Conservation (phyloP, 306 rosid genomes). For the Benincasa hispida region DNA sequence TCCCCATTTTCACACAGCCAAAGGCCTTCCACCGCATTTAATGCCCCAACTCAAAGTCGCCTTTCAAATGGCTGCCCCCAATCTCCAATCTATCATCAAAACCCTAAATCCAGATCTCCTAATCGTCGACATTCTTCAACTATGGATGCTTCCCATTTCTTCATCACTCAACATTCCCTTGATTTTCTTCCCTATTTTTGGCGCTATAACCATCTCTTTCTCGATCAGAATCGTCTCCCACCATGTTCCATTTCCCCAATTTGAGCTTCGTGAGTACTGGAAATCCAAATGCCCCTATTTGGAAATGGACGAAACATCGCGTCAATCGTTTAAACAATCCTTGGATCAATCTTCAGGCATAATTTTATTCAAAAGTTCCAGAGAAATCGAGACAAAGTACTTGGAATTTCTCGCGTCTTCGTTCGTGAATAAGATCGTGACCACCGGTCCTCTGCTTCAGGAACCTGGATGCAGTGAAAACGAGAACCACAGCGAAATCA, state of each 20-base stretch:
- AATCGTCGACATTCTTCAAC: conserved; percentile 10
- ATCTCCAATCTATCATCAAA: background rate
- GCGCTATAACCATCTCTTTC: background rate
- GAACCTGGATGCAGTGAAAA: background rate
- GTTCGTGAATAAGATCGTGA: conserved; percentile 13
- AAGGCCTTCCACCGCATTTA: background rate
- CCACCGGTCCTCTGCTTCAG: conserved; percentile 4
- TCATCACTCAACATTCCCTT: conserved; percentile 4
- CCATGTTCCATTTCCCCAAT: background rate
- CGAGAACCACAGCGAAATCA: background rate
- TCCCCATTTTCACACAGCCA: conserved; percentile 10
- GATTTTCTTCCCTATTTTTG: background rate
- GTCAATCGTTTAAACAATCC: background rate
- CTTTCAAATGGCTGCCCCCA: conserved; percentile 10
- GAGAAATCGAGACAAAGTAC: conserved; percentile 8
- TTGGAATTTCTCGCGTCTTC: background rate
- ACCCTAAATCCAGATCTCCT: conserved; percentile 8
- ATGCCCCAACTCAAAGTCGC: conserved; percentile 10
- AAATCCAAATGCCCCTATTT: background rate
- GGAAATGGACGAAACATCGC: no score
- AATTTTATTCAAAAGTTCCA: background rate
- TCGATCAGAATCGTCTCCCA: background rate
- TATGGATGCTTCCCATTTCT: conserved; percentile 10
- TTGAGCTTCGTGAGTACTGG: background rate
- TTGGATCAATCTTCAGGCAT: background rate